Evolutionary conservation across 1,284 basidiomycete genomes (phyloP).

Genomic region (Boletus putidus): DNA sequence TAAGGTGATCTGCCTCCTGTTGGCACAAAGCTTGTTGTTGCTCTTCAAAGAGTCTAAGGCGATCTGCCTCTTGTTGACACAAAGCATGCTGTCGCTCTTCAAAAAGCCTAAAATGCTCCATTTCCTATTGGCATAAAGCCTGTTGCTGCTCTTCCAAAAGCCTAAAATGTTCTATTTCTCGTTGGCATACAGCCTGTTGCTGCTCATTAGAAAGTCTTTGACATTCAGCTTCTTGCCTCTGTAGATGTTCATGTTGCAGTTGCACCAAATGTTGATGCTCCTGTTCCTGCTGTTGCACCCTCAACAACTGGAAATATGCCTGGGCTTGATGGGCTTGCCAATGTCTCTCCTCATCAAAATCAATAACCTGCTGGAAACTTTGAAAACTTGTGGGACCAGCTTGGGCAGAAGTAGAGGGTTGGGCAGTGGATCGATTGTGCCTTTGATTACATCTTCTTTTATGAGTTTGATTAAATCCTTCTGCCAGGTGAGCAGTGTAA

Average conservation of each 20-base stretch:
- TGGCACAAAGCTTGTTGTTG: neutral
- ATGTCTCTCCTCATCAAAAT: neutral
- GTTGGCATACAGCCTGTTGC: no score
- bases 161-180: no score
- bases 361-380: neutral
- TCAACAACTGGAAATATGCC: neutral
- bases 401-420: no score
- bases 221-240: no score
- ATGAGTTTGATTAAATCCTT: neutral
- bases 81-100: no score
- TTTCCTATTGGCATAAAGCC: neutral
- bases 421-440: no score
- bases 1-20: neutral
- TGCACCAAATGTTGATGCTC: no score
- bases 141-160: neutral
- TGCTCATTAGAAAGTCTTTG: no score
- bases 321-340: neutral
- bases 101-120: no score
- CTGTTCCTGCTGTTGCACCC: neutral
- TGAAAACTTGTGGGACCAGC: neutral
- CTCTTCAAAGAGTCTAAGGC: no score
- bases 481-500: neutral
- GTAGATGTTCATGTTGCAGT: no score
- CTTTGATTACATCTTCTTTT: fast-evolving
- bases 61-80: neutral